Evolutionary conservation across 345 rosid genomes (phyloP), one percentile per base, ranked within the genome.

Genomic region (Gossypium longicalyx): DNA sequence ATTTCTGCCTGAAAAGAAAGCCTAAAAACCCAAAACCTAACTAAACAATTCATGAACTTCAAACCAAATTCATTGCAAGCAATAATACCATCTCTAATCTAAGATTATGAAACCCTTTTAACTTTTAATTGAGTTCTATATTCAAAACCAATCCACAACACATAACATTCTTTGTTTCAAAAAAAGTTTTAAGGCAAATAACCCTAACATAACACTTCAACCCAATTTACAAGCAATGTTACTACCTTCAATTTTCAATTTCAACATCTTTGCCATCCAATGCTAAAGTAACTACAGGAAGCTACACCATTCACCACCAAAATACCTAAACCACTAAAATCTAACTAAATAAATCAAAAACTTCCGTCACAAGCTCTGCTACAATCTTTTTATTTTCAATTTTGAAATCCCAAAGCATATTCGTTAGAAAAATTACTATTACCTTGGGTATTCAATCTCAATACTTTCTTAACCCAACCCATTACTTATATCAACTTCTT

Each of bases 171-270:
- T 38, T 34, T 12, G 22, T 12, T 52, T 51, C 16, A 0, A 53
- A 49, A 49, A 68, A 49, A 16, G 58, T 43, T 25, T 4, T 68
- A 49, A 68, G 52, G 43, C 16, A 4, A 19, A 9, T 2, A 16
- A 23, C 53, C 12, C 72, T 49, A 68, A 25, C 43, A 23, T 23
- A 68, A 25, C 72, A 48, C 44, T 68, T 15, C 57, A 68, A 68
- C 19, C 22, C 57, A 23, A 48, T 23, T 41, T 15, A 49, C 43
- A 48, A 48, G 12, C 22, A 13, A 15, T 8, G n/a, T n/a, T 48
- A 68, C 58, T 1, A 48, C 12, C 56, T 47, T 22, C 11, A 9
- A 4, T 48, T 68, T 68, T 23, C 20, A 2, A 67, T 45, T 67
- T 67, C 71, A 67, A 48, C 43, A 47, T 0, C 56, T 7, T 22